Base-by-base conservation (phyloP, 176 grass and related monocot species). In the Rhynchospora pubera region DNA sequence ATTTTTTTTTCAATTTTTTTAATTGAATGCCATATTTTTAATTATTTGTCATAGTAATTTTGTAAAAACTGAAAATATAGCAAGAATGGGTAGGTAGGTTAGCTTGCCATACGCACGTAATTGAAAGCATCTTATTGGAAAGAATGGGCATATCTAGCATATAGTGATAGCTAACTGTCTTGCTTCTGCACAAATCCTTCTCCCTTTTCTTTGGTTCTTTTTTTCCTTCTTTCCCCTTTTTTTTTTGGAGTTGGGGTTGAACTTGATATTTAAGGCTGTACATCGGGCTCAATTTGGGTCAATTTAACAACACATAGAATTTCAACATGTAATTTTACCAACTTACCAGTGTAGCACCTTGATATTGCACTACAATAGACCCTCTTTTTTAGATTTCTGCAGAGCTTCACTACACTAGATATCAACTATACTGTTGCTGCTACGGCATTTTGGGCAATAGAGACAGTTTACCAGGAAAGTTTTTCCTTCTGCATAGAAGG, bases 381-480 rank as follows among this genome's bases (percentile, higher is more conserved):
- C 59, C 11, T 80, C 64, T 14, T 30, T 74, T 9, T 52, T 64
- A 97, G 94, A 51, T 91, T 97, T 91, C 92, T 97, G 12, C 88
- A 65, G 22, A 94, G 83, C 70, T 89, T 93, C 16, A 74, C 53
- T 9, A 62, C 83, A 23, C 83, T 90, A 82, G 92, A 93, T 19
- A 83, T 89, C 4, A 91, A 88, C 79, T 97, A 94, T 32, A n/a
- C 58, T 16, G 30, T 87, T 30, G 92, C 83, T 43, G 84, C 89
- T 79, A 91, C 90, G 11, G 81, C 83, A 15, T 94, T 94, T 70
- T 94, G 92, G 90, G 89, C 88, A 51, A 97, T 94, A 78, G 95
- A 97, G 89, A 92, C 90, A 0, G 92, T 97, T 7, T 97, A 97
- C 87, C 92, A 94, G 78, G 88, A 94, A 61, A 97, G 94, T 44